phyloP scores from a whole-genome alignment of 352 stramenopile species.

The Pythium phragmiticola region DNA sequence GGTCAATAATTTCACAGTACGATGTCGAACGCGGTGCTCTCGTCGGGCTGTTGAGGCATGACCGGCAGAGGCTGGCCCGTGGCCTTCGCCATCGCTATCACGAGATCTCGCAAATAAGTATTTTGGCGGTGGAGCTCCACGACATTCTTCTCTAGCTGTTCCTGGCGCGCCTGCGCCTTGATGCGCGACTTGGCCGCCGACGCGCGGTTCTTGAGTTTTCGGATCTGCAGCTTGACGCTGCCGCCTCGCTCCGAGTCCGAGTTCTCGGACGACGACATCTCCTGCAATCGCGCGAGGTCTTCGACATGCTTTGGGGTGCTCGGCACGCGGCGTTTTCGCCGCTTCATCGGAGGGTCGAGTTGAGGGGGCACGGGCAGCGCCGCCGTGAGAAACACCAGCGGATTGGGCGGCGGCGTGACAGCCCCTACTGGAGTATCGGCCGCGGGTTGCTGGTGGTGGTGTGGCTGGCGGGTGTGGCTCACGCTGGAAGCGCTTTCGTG shows the following conservation, averaged over 20 bases:
- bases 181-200: constrained; percentile 29
- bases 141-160: constrained; percentile 26
- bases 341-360: constrained; percentile 21
- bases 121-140: constrained; percentile 28
- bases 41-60: constrained; percentile 12
- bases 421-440: neutral
- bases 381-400: constrained; percentile 23
- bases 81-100: constrained; percentile 25
- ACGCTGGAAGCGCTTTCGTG: constrained; percentile 6
- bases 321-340: constrained; percentile 19
- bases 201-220: constrained; percentile 29
- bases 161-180: constrained; percentile 20
- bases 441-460: constrained; percentile 8
- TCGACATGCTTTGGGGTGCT: constrained; percentile 23
- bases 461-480: constrained; percentile 6
- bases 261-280: constrained; percentile 23
- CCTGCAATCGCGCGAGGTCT: constrained; percentile 22
- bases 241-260: constrained; percentile 18
- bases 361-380: constrained; percentile 19
- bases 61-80: constrained; percentile 18
- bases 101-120: constrained; percentile 21
- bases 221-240: constrained; percentile 27
- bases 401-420: constrained; percentile 8
- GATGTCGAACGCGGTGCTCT: constrained; percentile 12
- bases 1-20: constrained; percentile 1